Conservation (phyloP, 495 filamentous ascomycete genomes). For the Penicillium mononematosum region DNA sequence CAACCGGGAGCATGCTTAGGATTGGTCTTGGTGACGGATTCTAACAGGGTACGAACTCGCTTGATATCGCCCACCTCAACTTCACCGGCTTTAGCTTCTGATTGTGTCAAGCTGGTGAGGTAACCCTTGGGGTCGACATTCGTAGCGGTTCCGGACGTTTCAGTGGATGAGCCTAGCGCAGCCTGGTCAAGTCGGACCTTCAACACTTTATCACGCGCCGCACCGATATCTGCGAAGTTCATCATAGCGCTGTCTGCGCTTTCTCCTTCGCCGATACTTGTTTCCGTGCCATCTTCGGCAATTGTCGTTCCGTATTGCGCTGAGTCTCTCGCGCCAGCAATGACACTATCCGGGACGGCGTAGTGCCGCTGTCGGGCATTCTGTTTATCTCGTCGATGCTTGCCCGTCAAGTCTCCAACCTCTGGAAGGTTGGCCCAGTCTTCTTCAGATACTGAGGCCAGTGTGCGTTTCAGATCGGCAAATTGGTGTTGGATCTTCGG, state of each 20-base stretch:
- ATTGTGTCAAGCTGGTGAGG: constrained; percentile 80
- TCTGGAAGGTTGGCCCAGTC: constrained; percentile 96
- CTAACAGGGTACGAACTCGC: constrained; percentile 85
- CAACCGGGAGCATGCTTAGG: constrained; percentile 93
- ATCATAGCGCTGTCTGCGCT: constrained; percentile 82
- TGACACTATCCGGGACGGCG: constrained; percentile 93
- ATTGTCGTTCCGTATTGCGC: constrained; percentile 83
- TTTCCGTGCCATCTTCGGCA: constrained; percentile 66
- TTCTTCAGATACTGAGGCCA: constrained; percentile 87
- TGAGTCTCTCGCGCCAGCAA: constrained; percentile 78
- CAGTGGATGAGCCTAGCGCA: constrained; percentile 67
- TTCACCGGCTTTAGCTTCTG: constrained; percentile 73
- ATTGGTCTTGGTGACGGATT: constrained; percentile 95
- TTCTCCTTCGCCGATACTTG: constrained; percentile 46
- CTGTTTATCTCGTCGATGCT: constrained; percentile 81
- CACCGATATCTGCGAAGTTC: constrained; percentile 97
- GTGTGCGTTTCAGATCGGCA: constrained; percentile 86
- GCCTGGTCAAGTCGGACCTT: constrained; percentile 89
- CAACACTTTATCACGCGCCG: constrained; percentile 89
- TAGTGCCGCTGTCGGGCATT: constrained; percentile 85
- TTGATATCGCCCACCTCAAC: constrained; percentile 92
- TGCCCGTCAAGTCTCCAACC: constrained; percentile 93
- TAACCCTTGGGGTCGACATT: constrained; percentile 96
- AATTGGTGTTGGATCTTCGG: constrained; percentile 99
- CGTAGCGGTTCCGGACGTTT: constrained; percentile 77